Evolutionary conservation across 257 asterid species (phyloP), one percentile per base, ranked within the genome.

Genomic region (Echites panduratus): DNA sequence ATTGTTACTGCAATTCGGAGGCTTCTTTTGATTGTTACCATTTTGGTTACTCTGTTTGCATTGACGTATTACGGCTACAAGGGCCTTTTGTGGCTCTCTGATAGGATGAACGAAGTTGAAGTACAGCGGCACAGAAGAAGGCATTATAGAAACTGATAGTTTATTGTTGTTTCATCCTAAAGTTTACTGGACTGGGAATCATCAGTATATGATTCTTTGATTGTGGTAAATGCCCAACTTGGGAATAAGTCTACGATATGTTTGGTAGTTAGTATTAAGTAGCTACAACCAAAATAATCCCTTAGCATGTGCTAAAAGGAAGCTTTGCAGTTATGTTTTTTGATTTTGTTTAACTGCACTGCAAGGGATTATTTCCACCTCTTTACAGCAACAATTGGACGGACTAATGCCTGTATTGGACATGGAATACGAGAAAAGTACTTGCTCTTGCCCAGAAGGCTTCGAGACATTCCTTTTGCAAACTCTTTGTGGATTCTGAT

Each of bases 71-170:
- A 68, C 2, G 91, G 96, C 13, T 89, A 84, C 72, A 86, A 85
- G 73, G 85, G 90, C 72, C 87, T 93, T 38, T 2, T 88, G 67
- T 75, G 89, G 96, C 86, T 93, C 53, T 87, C 94, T 6, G 98
- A 93, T 78, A 82, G 91, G 88, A 91, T 93, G 98, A 89, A 93
- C 71, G 85, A 87, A 79, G 71, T 72, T 27, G 97, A 93, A 80
- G 41, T 73, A 56, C 87, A 77, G 48, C 91, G 84, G 22, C 84
- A 81, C 70, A 81, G 82, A 82, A 84, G 88, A 53, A 66, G 83
- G 70, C 69, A 79, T 64, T 29, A 83, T 4, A 71, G 86, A 48
- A 44, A 68, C n/a, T 84, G 85, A 82, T 47, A 66, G 24, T 35
- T 57, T 22, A 67, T n/a, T 41, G 1, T 26, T 27, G 44, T 27